Percentiles rank a stretch among this genome's conserved stretches.
phyloP scores from a whole-genome alignment of 164 flowering plant species.

The Platanus orientalis region DNA sequence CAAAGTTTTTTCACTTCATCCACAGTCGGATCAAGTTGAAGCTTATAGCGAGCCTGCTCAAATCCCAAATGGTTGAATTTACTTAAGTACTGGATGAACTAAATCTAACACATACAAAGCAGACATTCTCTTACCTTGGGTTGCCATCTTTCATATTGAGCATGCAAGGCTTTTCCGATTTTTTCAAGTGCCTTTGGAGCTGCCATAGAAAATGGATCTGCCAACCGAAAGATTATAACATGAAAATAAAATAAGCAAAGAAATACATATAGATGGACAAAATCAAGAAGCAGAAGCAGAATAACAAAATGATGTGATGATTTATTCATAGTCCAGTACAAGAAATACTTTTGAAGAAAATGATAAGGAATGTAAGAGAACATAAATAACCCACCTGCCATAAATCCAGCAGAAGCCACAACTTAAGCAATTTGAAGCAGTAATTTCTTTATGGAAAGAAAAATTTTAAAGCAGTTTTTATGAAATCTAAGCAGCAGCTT shows the following conservation, averaged over 20 bases:
- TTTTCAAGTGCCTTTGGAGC: conserved; percentile 89
- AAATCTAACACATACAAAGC: neutral
- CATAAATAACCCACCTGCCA: too few relatives aligned
- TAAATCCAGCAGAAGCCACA: too few relatives aligned
- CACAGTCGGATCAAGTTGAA: conserved; percentile 83
- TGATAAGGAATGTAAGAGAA: too few relatives aligned
- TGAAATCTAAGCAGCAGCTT: too few relatives aligned
- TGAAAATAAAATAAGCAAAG: too few relatives aligned
- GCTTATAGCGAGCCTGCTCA: conserved; percentile 83
- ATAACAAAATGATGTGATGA: neutral
- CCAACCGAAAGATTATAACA: conserved; percentile 7
- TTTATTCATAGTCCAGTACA: neutral
- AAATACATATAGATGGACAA: too few relatives aligned
- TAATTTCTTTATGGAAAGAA: too few relatives aligned
- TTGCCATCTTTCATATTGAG: conserved; percentile 97
- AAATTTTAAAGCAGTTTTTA: too few relatives aligned
- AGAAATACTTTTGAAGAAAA: neutral
- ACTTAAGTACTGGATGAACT: conserved; percentile 5
- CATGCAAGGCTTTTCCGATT: conserved; percentile 69
- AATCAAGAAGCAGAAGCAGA: neutral
- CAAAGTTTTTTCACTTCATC: conserved; percentile 97
- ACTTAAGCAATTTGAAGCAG: too few relatives aligned
- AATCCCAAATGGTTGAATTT: neutral
- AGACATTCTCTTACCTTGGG: conserved; percentile 58
- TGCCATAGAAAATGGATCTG: conserved; percentile 95